Evolutionary conservation across 2,329 filamentous ascomycete species (phyloP).

Genomic region (Simplicillium sp.): DNA sequence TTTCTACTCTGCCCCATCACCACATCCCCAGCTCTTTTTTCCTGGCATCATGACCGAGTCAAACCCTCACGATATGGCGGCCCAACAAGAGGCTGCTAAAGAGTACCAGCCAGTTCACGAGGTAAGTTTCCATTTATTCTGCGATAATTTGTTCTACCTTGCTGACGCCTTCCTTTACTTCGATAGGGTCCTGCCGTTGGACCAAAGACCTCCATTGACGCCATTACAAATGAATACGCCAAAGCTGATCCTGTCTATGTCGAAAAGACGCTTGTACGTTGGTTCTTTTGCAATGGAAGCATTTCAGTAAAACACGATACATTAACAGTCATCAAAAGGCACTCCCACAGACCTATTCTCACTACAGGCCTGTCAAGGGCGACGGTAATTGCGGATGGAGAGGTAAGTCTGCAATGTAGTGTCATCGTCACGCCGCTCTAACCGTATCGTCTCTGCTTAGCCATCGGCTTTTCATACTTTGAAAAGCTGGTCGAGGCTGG

Average conservation of each 20-base stretch:
- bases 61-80: conserved; percentile 35
- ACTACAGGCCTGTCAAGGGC: conserved; percentile 79
- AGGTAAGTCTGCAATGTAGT: conserved; percentile 47
- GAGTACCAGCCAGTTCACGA: conserved; percentile 48
- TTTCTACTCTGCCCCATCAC: conserved; percentile 2
- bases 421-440: not conserved
- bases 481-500: conserved; percentile 67
- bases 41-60: too few species aligned
- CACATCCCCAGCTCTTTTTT: not conserved
- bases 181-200: conserved; percentile 79
- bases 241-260: conserved; percentile 79
- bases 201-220: conserved; percentile 64
- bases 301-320: not conserved
- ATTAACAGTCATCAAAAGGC: conserved; percentile 39
- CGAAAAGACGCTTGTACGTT: conserved; percentile 73
- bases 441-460: conserved; percentile 34
- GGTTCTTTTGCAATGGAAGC: not conserved
- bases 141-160: too few species aligned
- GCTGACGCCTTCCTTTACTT: conserved; percentile 10
- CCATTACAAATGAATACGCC: conserved; percentile 77
- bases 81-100: conserved; percentile 51
- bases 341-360: conserved; percentile 73
- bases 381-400: conserved; percentile 97
- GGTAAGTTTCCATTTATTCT: conserved; percentile 28
- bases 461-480: conserved; percentile 87